phyloP scores from a whole-genome alignment of 768 basidiomycete species.

The Pleurotus platypus region DNA sequence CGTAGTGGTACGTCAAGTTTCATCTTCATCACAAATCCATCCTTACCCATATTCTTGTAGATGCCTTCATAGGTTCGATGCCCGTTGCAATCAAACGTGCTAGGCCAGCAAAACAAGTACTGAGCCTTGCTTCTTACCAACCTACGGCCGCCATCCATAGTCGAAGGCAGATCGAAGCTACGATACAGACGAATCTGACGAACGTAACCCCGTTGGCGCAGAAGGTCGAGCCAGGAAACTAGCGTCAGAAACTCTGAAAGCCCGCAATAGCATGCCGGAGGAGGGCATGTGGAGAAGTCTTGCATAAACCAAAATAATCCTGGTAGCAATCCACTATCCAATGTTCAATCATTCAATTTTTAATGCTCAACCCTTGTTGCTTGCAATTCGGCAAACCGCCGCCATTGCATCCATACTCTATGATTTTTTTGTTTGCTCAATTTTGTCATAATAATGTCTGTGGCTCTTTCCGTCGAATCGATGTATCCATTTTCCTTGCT shows the following conservation, averaged over 20 bases:
- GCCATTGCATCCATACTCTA: background rate
- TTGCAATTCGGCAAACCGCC: background rate
- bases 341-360: background rate
- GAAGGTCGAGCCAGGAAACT: conserved; percentile 48
- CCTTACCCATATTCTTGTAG: background rate
- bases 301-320: conserved; percentile 28
- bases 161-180: conserved; percentile 39
- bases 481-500: background rate
- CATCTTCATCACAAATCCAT: background rate
- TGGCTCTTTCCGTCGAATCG: background rate
- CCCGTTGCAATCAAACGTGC: conserved; percentile 57
- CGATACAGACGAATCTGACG: conserved; percentile 22
- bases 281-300: conserved; percentile 83
- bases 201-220: conserved; percentile 21
- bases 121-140: conserved; percentile 58
- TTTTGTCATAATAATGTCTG: background rate
- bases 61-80: conserved; percentile 40
- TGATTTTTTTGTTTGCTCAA: background rate
- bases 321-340: background rate
- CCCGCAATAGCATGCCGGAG: conserved; percentile 62
- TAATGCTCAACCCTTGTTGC: background rate
- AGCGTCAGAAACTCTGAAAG: conserved; percentile 68
- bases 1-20: no score
- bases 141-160: conserved; percentile 41
- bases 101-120: conserved; percentile 28